Percentiles rank a stretch among this genome's conserved stretches.
Evolutionary conservation across 1,139 yeast species (phyloP).

Genomic region (Taphrina pruni): DNA sequence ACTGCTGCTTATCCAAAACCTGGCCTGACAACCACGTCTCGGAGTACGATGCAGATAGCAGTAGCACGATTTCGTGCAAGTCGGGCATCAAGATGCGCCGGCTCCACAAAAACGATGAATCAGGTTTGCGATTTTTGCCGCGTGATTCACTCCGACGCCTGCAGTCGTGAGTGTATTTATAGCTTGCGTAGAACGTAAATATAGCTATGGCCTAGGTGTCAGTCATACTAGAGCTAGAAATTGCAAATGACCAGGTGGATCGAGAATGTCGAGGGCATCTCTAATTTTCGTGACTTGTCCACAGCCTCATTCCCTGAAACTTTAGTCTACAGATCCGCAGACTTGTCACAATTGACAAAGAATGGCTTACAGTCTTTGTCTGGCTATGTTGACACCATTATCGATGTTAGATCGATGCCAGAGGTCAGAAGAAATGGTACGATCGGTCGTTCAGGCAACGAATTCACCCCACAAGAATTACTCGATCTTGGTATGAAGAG

Average conservation of each 20-base stretch:
- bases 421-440: constrained; percentile 63
- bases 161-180: no score
- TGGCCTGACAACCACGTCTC: no score
- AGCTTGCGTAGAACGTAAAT: no score
- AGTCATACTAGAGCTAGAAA: no score
- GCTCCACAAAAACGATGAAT: no score
- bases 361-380: constrained; percentile 60
- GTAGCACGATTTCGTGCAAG: no score
- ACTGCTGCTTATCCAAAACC: no score
- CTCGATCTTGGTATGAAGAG: constrained; percentile 52
- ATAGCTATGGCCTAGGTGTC: no score
- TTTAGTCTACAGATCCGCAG: constrained; percentile 68
- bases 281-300: constrained; percentile 70
- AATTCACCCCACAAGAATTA: constrained; percentile 7
- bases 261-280: constrained; percentile 63
- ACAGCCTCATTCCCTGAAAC: constrained; percentile 62
- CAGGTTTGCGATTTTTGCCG: no score
- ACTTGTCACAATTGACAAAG: constrained; percentile 58
- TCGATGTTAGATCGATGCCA: constrained; percentile 68
- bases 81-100: no score
- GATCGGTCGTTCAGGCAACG: constrained; percentile 6
- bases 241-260: constrained; percentile 10
- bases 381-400: constrained; percentile 54
- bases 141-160: no score
- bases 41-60: no score